Evolutionary conservation across 2,329 filamentous ascomycete species (phyloP).

Genomic region (Aaosphaeria arxii): DNA sequence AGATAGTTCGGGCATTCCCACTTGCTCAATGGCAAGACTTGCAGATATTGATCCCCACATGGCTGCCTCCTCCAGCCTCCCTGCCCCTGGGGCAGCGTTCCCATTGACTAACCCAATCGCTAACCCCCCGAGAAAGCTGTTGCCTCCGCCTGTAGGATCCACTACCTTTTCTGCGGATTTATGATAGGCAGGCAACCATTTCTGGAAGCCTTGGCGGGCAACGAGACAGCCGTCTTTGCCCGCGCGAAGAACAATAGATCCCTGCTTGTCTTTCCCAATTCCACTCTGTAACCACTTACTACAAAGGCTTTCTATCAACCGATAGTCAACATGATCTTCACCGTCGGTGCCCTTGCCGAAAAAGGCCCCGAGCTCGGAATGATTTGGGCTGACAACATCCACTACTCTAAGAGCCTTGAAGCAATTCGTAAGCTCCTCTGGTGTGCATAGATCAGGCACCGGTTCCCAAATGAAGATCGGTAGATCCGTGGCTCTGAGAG

Average conservation of each 20-base stretch:
- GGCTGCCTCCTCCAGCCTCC: conserved; percentile 64
- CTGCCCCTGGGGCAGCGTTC: conserved; percentile 45
- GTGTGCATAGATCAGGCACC: conserved; percentile 81
- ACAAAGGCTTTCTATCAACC: conserved; percentile 41
- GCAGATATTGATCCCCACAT: conserved; percentile 79
- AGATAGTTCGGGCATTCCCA: conserved; percentile 69
- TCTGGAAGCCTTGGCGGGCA: conserved; percentile 33
- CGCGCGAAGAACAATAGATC: conserved; percentile 66
- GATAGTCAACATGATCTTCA: conserved; percentile 33
- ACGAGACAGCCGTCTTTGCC: conserved; percentile 69
- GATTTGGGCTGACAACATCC: conserved; percentile 73
- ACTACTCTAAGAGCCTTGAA: conserved; percentile 52
- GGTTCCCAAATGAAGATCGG: conserved; percentile 94
- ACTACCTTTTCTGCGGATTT: conserved; percentile 57
- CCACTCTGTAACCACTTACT: conserved; percentile 35
- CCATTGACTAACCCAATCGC: conserved; percentile 53
- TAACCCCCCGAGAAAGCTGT: conserved; percentile 73
- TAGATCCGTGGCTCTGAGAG: conserved; percentile 17
- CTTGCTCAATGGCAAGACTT: conserved; percentile 91
- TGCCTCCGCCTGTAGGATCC: conserved; percentile 94
- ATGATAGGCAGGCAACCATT: conserved; percentile 80
- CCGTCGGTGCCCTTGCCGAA: conserved; percentile 56
- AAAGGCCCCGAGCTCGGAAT: conserved; percentile 81
- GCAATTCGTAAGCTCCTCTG: conserved; percentile 57
- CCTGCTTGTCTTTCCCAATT: conserved; percentile 31